phyloP scores from a whole-genome alignment of 2,329 filamentous ascomycete species.

The Aspergillus sp. region DNA sequence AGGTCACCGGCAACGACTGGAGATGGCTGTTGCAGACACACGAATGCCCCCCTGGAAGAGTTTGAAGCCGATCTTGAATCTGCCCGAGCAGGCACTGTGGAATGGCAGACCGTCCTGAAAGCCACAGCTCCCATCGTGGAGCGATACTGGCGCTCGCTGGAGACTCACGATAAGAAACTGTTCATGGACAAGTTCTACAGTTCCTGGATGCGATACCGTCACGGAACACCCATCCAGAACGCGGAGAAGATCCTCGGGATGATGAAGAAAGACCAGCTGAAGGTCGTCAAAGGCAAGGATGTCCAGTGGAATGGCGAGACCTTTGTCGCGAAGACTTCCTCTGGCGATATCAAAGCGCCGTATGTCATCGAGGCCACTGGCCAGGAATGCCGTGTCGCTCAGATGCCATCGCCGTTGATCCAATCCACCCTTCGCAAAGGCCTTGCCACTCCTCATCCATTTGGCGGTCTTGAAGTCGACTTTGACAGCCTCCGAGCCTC shows the following conservation, averaged over 20 bases:
- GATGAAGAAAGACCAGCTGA: conserved; percentile 3
- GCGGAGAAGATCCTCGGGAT: conserved; percentile 3
- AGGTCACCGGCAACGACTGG: conserved; percentile 4
- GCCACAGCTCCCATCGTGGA: conserved; percentile 5
- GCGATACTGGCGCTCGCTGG: conserved; percentile 5
- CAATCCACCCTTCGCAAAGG: conserved; percentile 4
- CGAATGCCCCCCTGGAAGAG: conserved; percentile 1
- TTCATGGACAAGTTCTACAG: conserved; percentile 7
- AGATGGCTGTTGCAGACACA: conserved; percentile 6
- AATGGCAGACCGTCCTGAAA: conserved; percentile 5
- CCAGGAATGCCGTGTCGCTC: conserved; percentile 4
- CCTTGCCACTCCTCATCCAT: conserved; percentile 2
- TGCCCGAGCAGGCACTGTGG: neutral
- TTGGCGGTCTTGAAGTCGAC: conserved; percentile 5
- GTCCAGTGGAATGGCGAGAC: conserved; percentile 2
- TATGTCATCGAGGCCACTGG: conserved; percentile 8
- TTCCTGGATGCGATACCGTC: conserved; percentile 8
- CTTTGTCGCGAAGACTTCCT: conserved; percentile 3
- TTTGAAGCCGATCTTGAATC: conserved; percentile 1
- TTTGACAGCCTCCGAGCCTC: conserved; percentile 5
- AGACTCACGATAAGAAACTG: conserved; percentile 1
- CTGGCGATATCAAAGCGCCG: conserved; percentile 1
- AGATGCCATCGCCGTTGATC: conserved; percentile 3
- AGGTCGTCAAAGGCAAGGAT: conserved; percentile 2
- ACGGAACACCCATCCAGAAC: conserved; percentile 6